Evolutionary conservation across 2,329 filamentous ascomycete species (phyloP).

Genomic region (Hypomyces rosellus): DNA sequence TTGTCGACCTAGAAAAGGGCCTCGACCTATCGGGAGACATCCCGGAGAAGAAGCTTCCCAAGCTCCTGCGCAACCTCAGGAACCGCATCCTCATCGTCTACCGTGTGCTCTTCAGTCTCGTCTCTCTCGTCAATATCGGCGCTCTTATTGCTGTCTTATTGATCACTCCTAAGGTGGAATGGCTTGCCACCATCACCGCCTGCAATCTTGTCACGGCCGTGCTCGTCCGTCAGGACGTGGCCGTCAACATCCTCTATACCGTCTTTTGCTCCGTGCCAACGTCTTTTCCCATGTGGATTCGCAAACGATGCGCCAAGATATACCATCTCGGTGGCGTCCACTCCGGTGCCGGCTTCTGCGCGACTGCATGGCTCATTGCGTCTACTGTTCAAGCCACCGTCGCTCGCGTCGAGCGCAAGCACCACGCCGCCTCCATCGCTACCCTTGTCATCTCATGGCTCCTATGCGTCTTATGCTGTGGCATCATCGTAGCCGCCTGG

Average conservation of each 20-base stretch:
- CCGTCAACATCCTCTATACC: conserved; percentile 46
- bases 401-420: conserved; percentile 24
- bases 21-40: conserved; percentile 25
- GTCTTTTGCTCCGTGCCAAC: conserved; percentile 40
- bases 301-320: conserved; percentile 42
- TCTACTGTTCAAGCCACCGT: conserved; percentile 34
- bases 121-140: conserved; percentile 44
- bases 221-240: conserved; percentile 46
- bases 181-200: conserved; percentile 37
- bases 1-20: conserved; percentile 17
- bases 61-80: conserved; percentile 34
- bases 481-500: conserved; percentile 57
- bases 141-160: conserved; percentile 39
- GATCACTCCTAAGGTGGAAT: conserved; percentile 27
- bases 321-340: conserved; percentile 49
- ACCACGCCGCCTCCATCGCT: conserved; percentile 32
- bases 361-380: conserved; percentile 43
- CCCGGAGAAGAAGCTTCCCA: conserved; percentile 34
- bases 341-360: conserved; percentile 43
- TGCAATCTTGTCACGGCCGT: conserved; percentile 45
- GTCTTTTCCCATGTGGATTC: conserved; percentile 41
- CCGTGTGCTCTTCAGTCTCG: conserved; percentile 48
- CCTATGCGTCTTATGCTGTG: conserved; percentile 49
- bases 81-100: conserved; percentile 47
- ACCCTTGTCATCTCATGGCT: conserved; percentile 48